A percentile compares a stretch with the other conserved stretches of the same genome.
Evolutionary conservation across 495 filamentous ascomycete species (phyloP).

Genomic region (Schizothecium vesticola): DNA sequence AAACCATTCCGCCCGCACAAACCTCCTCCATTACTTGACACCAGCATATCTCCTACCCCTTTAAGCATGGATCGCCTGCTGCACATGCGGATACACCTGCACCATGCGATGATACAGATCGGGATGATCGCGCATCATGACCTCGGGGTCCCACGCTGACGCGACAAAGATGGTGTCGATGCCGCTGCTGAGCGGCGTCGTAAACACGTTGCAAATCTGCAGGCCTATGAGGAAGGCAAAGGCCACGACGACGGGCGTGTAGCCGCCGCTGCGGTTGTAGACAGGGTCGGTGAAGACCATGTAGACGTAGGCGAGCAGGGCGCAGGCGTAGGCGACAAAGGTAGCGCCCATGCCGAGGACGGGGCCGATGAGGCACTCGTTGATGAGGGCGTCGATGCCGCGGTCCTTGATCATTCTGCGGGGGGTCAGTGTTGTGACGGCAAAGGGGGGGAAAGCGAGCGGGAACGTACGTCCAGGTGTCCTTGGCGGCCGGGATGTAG

Average conservation of each 20-base stretch:
- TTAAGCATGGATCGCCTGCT: slow-evolving; percentile 46
- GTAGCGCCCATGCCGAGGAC: slow-evolving; percentile 84
- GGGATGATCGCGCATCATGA: slow-evolving; percentile 73
- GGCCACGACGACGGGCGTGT: slow-evolving; percentile 64
- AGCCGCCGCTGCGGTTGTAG: slow-evolving; percentile 65
- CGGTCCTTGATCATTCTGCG: slow-evolving; percentile 77
- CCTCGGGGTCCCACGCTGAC: slow-evolving; percentile 82
- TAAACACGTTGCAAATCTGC: slow-evolving; percentile 84
- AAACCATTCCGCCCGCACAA: neutral
- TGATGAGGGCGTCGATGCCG: slow-evolving; percentile 82
- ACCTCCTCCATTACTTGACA: neutral
- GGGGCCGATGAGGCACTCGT: slow-evolving; percentile 85
- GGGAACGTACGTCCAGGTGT: slow-evolving; percentile 62
- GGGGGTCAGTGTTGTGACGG: slow-evolving; percentile 10
- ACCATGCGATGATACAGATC: slow-evolving; percentile 75
- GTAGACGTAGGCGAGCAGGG: slow-evolving; percentile 78
- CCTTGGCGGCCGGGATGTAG: slow-evolving; percentile 79
- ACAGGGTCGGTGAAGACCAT: slow-evolving; percentile 66
- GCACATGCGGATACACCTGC: slow-evolving; percentile 74
- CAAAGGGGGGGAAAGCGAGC: slow-evolving; percentile 1
- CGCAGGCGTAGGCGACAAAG: slow-evolving; percentile 77
- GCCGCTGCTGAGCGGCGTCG: slow-evolving; percentile 69
- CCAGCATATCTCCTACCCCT: neutral
- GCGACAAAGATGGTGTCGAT: slow-evolving; percentile 83
- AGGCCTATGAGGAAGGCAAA: slow-evolving; percentile 80